Base-by-base conservation (phyloP, 169 alveolate species). In the Plasmodium berghei region DNA sequence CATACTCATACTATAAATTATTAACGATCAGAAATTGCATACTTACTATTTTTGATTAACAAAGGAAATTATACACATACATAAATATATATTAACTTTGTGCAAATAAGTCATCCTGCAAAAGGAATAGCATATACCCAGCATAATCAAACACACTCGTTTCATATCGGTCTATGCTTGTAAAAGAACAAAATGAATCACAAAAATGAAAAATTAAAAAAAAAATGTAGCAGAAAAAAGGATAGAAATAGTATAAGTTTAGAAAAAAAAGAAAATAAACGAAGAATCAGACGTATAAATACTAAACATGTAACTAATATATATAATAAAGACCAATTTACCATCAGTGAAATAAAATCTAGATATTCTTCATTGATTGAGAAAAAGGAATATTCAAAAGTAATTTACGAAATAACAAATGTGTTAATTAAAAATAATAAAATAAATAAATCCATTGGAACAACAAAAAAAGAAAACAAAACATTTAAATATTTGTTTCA, bases 331-430 rank as follows among this genome's bases (percentile, higher is more conserved):
- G 70, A 77, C 20, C 9, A 42, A 34, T 63, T 42, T 12, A 56
- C 54, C 34, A 70, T 63, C 14, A 26, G 24, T 52, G 67, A 64
- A 2, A 42, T 77, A 42, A 77, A 59, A 46, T 64, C 89, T 16
- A 63, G 89, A 24, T 77, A 63, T 70, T 77, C 56, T 22, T 64
- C 71, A 10, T 55, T 77, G 5, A 77, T 77, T 9, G 77, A 77
- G 46, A 22, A 5, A 45, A 58, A 56, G 20, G 62, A 64, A 4
- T 77, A 22, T 45, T 34, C 34, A 1, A 77, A 34, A 54, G 9
- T 77, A 70, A 6, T 77, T 20, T 45, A 63, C 20, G 89, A 77
- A 64, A 52, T 77, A 28, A 64, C 49, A 24, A 24, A 77, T 56
- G 46, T 28, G n/a, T 49, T 77, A 48, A 69, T 58, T 9, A 55